A percentile compares a stretch with the other conserved stretches of the same genome.
These are phyloP conservation scores for Borovskyia barvae DNA, from an alignment of 208 protist genomes.

Conservation along the genomic window DNA sequence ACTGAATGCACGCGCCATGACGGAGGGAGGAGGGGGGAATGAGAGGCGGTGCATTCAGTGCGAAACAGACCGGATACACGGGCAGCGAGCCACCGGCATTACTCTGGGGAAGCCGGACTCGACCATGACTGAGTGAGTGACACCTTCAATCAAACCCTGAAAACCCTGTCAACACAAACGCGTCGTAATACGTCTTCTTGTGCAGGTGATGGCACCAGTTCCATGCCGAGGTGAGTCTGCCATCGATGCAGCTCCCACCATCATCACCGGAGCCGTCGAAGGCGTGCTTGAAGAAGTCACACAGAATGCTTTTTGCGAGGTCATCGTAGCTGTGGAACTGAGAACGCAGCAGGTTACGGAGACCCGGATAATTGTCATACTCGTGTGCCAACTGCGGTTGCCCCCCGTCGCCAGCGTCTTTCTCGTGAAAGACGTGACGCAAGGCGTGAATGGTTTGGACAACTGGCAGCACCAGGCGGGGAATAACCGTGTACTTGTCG, in stretches of 20 bases:
- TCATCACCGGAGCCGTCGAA: slow-evolving; percentile 94
- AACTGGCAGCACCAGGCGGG: slow-evolving; percentile 93
- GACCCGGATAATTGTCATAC: slow-evolving; percentile 60
- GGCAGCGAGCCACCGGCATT: no score
- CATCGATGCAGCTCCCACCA: slow-evolving; percentile 96
- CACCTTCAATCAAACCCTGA: slow-evolving; percentile 95
- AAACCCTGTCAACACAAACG: slow-evolving; percentile 96
- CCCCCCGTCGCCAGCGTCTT: slow-evolving; percentile 18
- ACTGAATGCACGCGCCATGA: no score
- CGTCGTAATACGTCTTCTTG: slow-evolving; percentile 96
- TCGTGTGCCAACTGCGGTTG: slow-evolving; percentile 14
- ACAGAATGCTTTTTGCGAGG: slow-evolving; percentile 81
- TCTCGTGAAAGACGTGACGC: slow-evolving; percentile 59
- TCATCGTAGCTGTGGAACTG: slow-evolving; percentile 77
- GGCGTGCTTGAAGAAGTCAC: slow-evolving; percentile 95
- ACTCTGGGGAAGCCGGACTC: no score
- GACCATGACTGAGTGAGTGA: no score
- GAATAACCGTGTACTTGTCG: slow-evolving; percentile 97
- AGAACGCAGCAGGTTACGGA: slow-evolving; percentile 66
- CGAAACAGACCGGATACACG: no score
- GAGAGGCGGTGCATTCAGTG: no score
- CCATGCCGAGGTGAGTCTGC: slow-evolving; percentile 96
- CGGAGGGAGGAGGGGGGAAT: no score
- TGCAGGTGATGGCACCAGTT: slow-evolving; percentile 96
- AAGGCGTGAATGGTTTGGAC: slow-evolving; percentile 76